Evolutionary conservation across 331 rosid species (phyloP).

Genomic region (Prunus yedoensis): DNA sequence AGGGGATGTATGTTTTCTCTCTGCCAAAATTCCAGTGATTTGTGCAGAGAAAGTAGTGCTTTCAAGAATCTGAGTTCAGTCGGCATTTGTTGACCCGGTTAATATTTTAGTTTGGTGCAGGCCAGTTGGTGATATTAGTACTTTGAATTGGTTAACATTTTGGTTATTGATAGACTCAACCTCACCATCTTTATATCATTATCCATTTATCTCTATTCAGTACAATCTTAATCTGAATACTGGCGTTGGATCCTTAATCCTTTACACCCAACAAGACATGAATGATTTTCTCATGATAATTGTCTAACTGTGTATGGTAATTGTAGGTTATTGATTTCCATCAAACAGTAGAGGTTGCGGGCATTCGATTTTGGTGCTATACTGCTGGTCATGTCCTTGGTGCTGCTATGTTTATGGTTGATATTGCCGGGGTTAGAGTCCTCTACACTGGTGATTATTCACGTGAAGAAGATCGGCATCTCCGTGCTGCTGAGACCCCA

Average conservation of each 20-base stretch:
- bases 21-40: not conserved
- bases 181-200: not conserved
- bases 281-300: slow-evolving; percentile 1
- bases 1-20: not conserved
- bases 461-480: slow-evolving; percentile 94
- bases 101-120: not conserved
- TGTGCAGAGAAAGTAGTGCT: no score
- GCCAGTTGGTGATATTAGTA: not conserved
- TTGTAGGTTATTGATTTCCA: slow-evolving; percentile 92
- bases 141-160: not conserved
- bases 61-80: not conserved
- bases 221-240: not conserved
- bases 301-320: slow-evolving; percentile 22
- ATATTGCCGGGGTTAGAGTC: slow-evolving; percentile 84
- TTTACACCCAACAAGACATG: not conserved
- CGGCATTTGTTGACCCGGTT: not conserved
- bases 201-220: not conserved
- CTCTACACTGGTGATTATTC: slow-evolving; percentile 92
- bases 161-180: not conserved
- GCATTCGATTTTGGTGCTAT: slow-evolving; percentile 93
- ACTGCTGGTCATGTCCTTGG: slow-evolving; percentile 97
- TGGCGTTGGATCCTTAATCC: not conserved
- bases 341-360: slow-evolving; percentile 87
- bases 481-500: slow-evolving; percentile 91
- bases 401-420: slow-evolving; percentile 99